phyloP scores from a whole-genome alignment of 164 flowering plant genomes.

The Saururus chinensis region DNA sequence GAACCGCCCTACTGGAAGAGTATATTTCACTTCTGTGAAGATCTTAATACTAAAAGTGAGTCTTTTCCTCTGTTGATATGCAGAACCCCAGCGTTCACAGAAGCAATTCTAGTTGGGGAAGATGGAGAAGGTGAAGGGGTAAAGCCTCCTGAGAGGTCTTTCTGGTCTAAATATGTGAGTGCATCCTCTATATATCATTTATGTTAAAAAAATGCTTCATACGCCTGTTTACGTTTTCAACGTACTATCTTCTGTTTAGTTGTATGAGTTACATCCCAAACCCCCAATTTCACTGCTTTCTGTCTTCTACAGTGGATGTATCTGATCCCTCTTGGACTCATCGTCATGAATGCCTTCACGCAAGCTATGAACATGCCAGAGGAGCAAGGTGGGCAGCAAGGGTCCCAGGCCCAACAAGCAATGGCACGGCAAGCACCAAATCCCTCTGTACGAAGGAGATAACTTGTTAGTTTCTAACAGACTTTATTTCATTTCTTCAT shows the following conservation, averaged over 20 bases:
- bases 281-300: not conserved
- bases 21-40: no score
- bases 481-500: not conserved
- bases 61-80: not conserved
- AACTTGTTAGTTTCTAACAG: constrained; percentile 4
- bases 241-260: not conserved
- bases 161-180: constrained; percentile 99
- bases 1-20: no score
- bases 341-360: constrained; percentile 89
- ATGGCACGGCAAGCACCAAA: constrained; percentile 44
- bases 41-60: no score
- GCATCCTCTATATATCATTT: not conserved
- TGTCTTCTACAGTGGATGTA: constrained; percentile 81
- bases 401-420: constrained; percentile 27
- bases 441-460: constrained; percentile 68
- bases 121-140: constrained; percentile 58
- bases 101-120: constrained; percentile 54
- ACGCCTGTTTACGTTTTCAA: not conserved
- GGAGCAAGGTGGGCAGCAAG: constrained; percentile 64
- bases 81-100: constrained; percentile 80
- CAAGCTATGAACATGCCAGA: constrained; percentile 97
- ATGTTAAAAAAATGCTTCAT: not conserved
- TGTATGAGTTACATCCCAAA: not conserved
- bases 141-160: constrained; percentile 68
- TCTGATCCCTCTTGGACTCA: constrained; percentile 76